A percentile compares a stretch with the other conserved stretches of the same genome.
Conservation (phyloP, 441 rosid species). For the Erodium chrysanthum region DNA sequence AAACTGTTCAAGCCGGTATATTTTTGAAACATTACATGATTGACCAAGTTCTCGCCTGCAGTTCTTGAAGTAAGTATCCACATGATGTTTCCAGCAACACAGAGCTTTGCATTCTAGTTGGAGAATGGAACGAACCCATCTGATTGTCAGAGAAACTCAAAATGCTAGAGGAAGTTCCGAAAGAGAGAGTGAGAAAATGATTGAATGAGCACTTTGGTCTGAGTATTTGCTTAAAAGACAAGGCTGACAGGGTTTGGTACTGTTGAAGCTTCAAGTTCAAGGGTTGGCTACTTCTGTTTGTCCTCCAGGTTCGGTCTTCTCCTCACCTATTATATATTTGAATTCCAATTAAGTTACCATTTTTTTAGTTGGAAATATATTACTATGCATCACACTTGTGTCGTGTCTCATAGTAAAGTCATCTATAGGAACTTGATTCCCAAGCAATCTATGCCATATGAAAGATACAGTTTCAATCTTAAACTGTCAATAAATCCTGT, state of each 20-base stretch:
- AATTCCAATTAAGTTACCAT: conserved; percentile 12
- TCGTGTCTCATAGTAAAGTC: conserved; percentile 3
- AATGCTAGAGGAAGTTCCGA: conserved; percentile 20
- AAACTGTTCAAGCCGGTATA: not conserved
- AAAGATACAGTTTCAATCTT: too few species aligned
- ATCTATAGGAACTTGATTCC: conserved; percentile 23
- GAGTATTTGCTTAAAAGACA: conserved; percentile 78
- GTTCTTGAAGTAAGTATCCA: conserved; percentile 79
- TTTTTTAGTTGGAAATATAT: conserved; percentile 29
- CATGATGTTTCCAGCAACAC: conserved; percentile 70
- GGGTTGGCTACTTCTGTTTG: conserved; percentile 34
- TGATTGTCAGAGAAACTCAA: conserved; percentile 15
- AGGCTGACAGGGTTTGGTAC: conserved; percentile 59
- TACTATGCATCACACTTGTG: conserved; percentile 15
- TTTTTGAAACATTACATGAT: conserved; percentile 1
- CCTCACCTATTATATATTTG: conserved; percentile 18
- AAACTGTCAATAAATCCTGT: too few species aligned
- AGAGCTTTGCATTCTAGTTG: conserved; percentile 51
- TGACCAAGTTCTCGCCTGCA: conserved; percentile 49
- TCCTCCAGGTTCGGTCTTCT: conserved; percentile 28
- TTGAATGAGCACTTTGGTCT: conserved; percentile 30
- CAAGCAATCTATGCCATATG: conserved; percentile 20
- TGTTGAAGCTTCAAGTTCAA: conserved; percentile 61
- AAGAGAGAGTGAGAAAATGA: conserved; percentile 21
- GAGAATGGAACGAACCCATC: conserved; percentile 68